Percentiles rank a stretch among this genome's conserved stretches.
Conservation (phyloP, 1,284 basidiomycete genomes). For the Phenoliferia sp. region DNA sequence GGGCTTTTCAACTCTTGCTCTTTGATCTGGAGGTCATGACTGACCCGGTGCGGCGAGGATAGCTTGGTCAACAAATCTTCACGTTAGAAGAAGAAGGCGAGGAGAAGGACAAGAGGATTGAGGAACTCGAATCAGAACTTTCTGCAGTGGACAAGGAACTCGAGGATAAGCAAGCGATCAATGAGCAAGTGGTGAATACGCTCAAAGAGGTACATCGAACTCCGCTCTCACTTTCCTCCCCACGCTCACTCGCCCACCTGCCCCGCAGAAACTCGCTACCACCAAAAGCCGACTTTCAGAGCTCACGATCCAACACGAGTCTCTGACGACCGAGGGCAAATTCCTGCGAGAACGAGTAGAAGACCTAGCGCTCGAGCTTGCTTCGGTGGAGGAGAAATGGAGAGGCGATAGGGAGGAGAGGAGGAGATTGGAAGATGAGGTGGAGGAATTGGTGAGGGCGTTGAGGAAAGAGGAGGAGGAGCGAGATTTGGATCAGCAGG, state of each 20-base stretch:
- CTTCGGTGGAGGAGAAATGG: conserved; percentile 38
- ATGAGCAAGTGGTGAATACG: conserved; percentile 64
- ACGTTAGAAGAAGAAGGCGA: conserved; percentile 58
- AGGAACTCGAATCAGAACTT: conserved; percentile 46
- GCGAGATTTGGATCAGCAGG: conserved; percentile 38
- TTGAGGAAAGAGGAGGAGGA: conserved; percentile 52
- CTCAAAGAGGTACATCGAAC: conserved; percentile 64
- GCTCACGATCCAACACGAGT: conserved; percentile 35
- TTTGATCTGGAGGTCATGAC: too few relatives aligned
- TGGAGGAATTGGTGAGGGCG: conserved; percentile 64
- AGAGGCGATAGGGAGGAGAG: conserved; percentile 28
- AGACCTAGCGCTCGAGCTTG: conserved; percentile 64
- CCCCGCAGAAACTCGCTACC: conserved; percentile 31
- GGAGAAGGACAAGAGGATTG: conserved; percentile 36
- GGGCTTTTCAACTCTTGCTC: conserved; percentile 37
- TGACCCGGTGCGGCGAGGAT: not conserved
- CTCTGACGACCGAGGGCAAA: conserved; percentile 31
- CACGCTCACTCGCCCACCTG: not conserved
- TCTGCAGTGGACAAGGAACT: conserved; percentile 54
- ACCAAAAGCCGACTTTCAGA: conserved; percentile 35
- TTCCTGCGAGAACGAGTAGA: conserved; percentile 56
- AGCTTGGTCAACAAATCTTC: conserved; percentile 55
- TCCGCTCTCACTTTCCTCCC: conserved; percentile 7
- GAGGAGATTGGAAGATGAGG: conserved; percentile 43
- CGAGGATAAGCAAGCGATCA: conserved; percentile 61